Evolutionary conservation across 2,329 filamentous ascomycete genomes (phyloP), one percentile per base, ranked within the genome.

Genomic region (Colletotrichum tofieldiae): DNA sequence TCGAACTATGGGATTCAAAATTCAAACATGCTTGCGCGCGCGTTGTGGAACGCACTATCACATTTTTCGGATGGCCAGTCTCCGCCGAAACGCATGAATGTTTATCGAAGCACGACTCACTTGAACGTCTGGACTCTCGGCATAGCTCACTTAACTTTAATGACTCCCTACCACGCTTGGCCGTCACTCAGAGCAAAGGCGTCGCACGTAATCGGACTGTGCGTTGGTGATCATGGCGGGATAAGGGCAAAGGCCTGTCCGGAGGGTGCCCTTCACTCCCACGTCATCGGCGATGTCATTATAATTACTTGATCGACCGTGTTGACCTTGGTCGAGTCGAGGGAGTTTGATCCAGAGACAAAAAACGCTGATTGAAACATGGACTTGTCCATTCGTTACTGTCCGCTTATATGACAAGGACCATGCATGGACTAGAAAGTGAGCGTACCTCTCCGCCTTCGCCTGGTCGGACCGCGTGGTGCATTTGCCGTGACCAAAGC

Each of bases 341-440:
- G 56, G 56, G 56, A 51, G 55, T 67, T 49, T 51, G 37, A 52
- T 20, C n/a, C 23, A 72, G 37, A 49, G 39, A 55, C 52, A 65
- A 18, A 54, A 54, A 43, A 16, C 37, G 45, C 56, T 32, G 45
- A 51, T 69, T 72, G 69, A 69, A 69, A 69, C 69, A 59, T 69
- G 58, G 43, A 58, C 49, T 45, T 45, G 52, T 32, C 18, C 51
- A 64, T 39, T 39, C 58, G 59, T 55, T 35, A 60, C 45, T 54
- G 59, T 47, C 59, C 65, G 59, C 65, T 54, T 41, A 35, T 26
- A 54, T 18, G 51, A 41, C 64, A 62, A 26, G 68, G 64, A 45
- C 32, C 26, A 64, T 69, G 65, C 69, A 69, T 72, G 69, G 14
- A 63, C 26, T 20, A 20, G 20, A 41, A 51, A 43, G 16, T 49